Evolutionary conservation across 2,329 filamentous ascomycete genomes (phyloP).

Genomic region (Trichoderma simmonsii): DNA sequence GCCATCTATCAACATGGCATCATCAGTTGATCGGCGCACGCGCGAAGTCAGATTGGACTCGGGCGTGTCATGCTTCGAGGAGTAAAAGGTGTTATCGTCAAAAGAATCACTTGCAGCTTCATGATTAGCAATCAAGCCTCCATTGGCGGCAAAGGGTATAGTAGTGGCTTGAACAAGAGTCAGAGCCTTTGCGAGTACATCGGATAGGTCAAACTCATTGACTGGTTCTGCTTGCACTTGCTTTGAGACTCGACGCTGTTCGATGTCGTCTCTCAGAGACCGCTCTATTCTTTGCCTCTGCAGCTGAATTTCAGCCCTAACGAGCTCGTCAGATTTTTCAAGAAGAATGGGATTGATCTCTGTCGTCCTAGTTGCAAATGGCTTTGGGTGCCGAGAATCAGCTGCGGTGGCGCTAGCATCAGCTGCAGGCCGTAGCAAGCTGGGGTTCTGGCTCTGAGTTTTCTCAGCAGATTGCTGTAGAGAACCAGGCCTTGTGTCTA

Average conservation of each 20-base stretch:
- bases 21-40: conserved; percentile 45
- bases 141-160: conserved; percentile 56
- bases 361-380: conserved; percentile 46
- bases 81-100: conserved; percentile 95
- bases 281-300: conserved; percentile 81
- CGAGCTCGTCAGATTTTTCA: conserved; percentile 80
- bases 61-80: conserved; percentile 82
- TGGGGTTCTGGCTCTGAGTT: not conserved
- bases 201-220: conserved; percentile 67
- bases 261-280: conserved; percentile 70
- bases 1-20: conserved; percentile 24
- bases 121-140: conserved; percentile 51
- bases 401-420: not conserved
- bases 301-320: conserved; percentile 76
- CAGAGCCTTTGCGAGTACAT: conserved; percentile 69
- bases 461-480: not conserved
- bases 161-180: conserved; percentile 68
- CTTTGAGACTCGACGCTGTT: conserved; percentile 52
- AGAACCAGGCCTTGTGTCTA: not conserved
- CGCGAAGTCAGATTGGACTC: conserved; percentile 49
- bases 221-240: conserved; percentile 51
- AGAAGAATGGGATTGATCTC: conserved; percentile 80
- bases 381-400: not conserved
- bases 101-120: conserved; percentile 73
- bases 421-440: not conserved